Percentiles rank a stretch among this genome's conserved stretches.
phyloP scores from a whole-genome alignment of 1,139 yeast species.

The Protomyces inundatus region DNA sequence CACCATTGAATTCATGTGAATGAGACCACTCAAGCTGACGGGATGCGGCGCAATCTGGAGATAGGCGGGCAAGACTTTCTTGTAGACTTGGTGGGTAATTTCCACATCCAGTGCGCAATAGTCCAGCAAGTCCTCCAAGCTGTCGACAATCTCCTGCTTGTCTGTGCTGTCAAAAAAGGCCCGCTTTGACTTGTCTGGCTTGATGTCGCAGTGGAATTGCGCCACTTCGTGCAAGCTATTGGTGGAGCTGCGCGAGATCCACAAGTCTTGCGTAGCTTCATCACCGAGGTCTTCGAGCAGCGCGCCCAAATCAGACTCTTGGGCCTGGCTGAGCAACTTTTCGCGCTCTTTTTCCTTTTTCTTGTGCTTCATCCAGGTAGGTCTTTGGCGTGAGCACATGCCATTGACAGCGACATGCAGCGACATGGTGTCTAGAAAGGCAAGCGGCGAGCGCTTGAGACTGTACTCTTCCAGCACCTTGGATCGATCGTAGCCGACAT shows the following conservation, averaged over 20 bases:
- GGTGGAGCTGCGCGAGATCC: slow-evolving; percentile 71
- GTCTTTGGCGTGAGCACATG: slow-evolving; percentile 86
- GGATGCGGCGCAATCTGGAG: slow-evolving; percentile 78
- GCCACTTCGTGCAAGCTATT: slow-evolving; percentile 83
- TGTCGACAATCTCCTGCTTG: slow-evolving; percentile 50
- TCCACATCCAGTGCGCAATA: slow-evolving; percentile 86
- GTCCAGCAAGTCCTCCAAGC: slow-evolving; percentile 57
- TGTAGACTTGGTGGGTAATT: slow-evolving; percentile 66
- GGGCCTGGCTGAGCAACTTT: slow-evolving; percentile 29
- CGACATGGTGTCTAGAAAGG: slow-evolving; percentile 87
- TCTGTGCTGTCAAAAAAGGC: slow-evolving; percentile 58
- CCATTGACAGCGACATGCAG: slow-evolving; percentile 88
- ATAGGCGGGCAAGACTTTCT: slow-evolving; percentile 65
- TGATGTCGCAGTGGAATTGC: slow-evolving; percentile 65
- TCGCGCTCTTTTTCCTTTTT: slow-evolving; percentile 36
- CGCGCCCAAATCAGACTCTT: slow-evolving; percentile 33
- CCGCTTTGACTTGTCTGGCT: slow-evolving; percentile 62
- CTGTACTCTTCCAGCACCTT: slow-evolving; percentile 78
- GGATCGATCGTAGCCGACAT: slow-evolving; percentile 86
- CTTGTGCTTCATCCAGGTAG: slow-evolving; percentile 64
- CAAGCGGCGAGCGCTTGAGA: slow-evolving; percentile 60
- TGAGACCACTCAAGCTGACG: slow-evolving; percentile 82
- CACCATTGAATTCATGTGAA: slow-evolving; percentile 68
- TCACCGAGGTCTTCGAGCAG: slow-evolving; percentile 35
- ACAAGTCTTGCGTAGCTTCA: slow-evolving; percentile 48